Base-by-base conservation (phyloP, 1,284 basidiomycete genomes). In the Malassezia obtusa region DNA sequence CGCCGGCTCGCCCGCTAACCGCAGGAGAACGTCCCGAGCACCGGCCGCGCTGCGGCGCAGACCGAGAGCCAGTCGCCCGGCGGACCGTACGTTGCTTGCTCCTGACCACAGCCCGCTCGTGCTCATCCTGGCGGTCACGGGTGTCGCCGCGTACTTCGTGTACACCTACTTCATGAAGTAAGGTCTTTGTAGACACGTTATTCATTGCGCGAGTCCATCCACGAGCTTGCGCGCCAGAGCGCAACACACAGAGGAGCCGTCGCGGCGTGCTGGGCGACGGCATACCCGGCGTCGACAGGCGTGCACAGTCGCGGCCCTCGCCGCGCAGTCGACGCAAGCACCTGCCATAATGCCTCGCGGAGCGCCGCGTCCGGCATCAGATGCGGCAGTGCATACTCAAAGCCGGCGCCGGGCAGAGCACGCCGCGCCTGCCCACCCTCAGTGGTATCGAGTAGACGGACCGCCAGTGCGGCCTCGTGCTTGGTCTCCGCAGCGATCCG, bases 1-100 rank as follows among this genome's bases (percentile, higher is more conserved):
- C 38, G 11, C 5, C 4, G 11, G 19, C 12, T 6, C 26, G 7
- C 28, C 32, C 11, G 15, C 43, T 45, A 21, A 45, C 15, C 43
- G 2, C 32, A 35, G 45, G 53, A 56, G 30, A 56, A 50, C 41
- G 26, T 56, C 21, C 53, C 53, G 14, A 50, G 45, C 33, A 26
- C 26, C 17, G 47, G 39, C 39, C 37, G 41, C 36, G 24, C 31
- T 1, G 31, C 35, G 17, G 43, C 44, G 19, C 36, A 48, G 17
- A 44, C 40, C 39, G 49, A 50, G 15, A 31, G 24, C 11, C 28
- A 26, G 33, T 25, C 53, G 10, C 17, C n/a, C 30, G 40, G 39
- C n/a, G 21, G 31, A 11, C 41, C 47, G 47, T 55, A 50, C 35
- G 41, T 52, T 38, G 12, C n/a, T 36, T 11, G 21, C 22, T 30